Evolutionary conservation across 2,329 filamentous ascomycete genomes (phyloP), one percentile per base, ranked within the genome.

Genomic region (Penicillium sumatraense): DNA sequence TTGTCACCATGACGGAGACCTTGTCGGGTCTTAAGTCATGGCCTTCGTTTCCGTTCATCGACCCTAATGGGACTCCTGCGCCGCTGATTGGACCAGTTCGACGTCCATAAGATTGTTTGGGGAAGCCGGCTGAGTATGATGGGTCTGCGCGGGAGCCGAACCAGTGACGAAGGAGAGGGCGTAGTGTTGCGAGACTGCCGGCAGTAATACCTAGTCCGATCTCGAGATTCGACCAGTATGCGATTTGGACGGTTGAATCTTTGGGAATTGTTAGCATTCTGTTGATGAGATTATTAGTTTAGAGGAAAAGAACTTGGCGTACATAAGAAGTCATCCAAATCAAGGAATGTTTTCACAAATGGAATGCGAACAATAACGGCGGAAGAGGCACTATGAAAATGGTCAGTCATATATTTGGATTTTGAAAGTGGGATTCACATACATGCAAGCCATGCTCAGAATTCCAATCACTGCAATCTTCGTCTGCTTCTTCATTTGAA

Each of bases 381-480:
- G 3, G 78, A 70, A 0, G 79, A 81, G 20, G 77, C 80, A 42
- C 70, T 72, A 26, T 7, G 26, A 16, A 16, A 16, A 8, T n/a
- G 20, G 58, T 56, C 24, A 56, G 44, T 27, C 24, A 29, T 13
- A 35, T 11, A 10, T 27, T 23, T 18, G 3, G 4, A 4, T 26
- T 5, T 18, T 5, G 24, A 9, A 23, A 21, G 26, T 31, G 16
- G 10, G 5, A 3, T 31, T 20, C 45, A 64, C 69, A 11, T 62
- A 72, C 69, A 79, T 76, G 62, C 83, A 83, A 29, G 83, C 86
- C 73, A 86, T 80, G 2, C 77, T 75, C 47, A 87, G 69, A 40
- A 87, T 76, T 0, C 77, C 75, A 10, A 80, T 77, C 3, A 86
- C 73, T 0, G 82, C 76, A 3, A 81, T 14, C 63, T 86, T 86